A percentile compares a stretch with the other conserved stretches of the same genome.
Evolutionary conservation across 2,329 filamentous ascomycete species (phyloP).

Genomic region (Paramyrothecium roridum): DNA sequence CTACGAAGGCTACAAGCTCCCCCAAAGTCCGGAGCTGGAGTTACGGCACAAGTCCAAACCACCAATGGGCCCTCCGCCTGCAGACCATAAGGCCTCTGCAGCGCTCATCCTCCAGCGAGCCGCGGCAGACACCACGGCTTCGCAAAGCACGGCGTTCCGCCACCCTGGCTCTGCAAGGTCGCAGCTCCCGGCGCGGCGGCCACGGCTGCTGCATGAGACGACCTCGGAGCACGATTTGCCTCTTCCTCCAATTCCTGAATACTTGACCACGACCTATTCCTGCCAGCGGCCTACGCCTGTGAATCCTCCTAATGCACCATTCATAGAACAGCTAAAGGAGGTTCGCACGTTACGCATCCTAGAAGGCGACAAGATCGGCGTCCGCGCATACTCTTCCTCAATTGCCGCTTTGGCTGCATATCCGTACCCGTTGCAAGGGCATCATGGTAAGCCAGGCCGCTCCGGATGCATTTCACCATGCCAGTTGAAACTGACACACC

Average conservation of each 20-base stretch:
- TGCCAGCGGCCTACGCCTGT: constrained; percentile 76
- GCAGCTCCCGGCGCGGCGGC: constrained; percentile 18
- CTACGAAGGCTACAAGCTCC: constrained; percentile 45
- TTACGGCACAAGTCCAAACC: background rate
- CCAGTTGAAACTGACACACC: background rate
- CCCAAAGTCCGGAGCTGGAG: background rate
- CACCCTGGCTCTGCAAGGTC: background rate
- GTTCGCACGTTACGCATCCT: constrained; percentile 71
- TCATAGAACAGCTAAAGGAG: constrained; percentile 70
- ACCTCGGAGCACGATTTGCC: constrained; percentile 73
- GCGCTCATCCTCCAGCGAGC: constrained; percentile 15
- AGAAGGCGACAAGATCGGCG: constrained; percentile 72
- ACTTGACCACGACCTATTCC: constrained; percentile 60
- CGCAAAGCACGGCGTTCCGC: constrained; percentile 3
- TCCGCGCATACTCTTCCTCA: constrained; percentile 81
- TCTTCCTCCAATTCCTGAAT: constrained; percentile 67
- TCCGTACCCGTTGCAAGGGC: constrained; percentile 47
- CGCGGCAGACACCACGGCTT: constrained; percentile 8
- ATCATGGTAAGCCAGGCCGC: constrained; percentile 31
- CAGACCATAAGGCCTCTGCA: background rate
- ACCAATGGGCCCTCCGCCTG: background rate
- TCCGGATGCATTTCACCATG: constrained; percentile 4
- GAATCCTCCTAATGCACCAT: constrained; percentile 68
- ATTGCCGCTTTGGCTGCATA: constrained; percentile 85
- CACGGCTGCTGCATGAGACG: constrained; percentile 59